Evolutionary conservation across 2,329 filamentous ascomycete species (phyloP), one percentile per base, ranked within the genome.

Genomic region (Verticillium longisporum): DNA sequence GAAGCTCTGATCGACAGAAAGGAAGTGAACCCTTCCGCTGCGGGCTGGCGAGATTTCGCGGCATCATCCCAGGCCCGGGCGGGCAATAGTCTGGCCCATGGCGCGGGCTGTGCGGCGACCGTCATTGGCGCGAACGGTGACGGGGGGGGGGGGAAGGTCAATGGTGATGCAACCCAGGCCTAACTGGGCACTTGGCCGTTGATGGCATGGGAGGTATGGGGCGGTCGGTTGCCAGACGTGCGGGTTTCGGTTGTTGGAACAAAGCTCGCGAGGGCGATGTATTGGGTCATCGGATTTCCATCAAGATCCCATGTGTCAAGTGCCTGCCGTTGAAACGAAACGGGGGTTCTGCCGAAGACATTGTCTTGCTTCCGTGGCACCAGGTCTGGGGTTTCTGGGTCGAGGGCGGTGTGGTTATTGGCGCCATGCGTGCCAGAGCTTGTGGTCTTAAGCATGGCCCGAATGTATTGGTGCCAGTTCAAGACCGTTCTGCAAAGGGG

Each of bases 1-100:
- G 34, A 37, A 33, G 31, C 55, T 56, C 55, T n/a, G 55, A 56
- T 56, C 55, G 55, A 56, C 55, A 37, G 15, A 56, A 56, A 56
- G 55, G 55, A 56, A 56, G 32, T 34, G 55, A 33, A 21, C 26
- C 14, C 55, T 34, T 37, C 55, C 55, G 55, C 55, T 56, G 55
- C 55, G 33, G 31, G 55, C 26, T 11, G 14, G 55, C 45, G 45
- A 53, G 18, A 21, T 53, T 21, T 15, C 45, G 18, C 45, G 45
- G 45, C 15, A 53, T 26, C 34, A 10, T 53, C n/a, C 45, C 45
- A 53, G 45, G 45, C 18, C 45, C 45, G 45, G 45, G 45, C 45
- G 45, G 45, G 45, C 45, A 53, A 53, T 53, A 53, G 45, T 53
- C 18, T 53, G 45, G 18, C 21, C 45, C 45, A 21, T 53, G 45